Percentiles rank a stretch among this genome's conserved stretches.
These are phyloP conservation scores for Gigaspora rosea DNA, from an alignment of 192 early-diverging fungal species.

Conservation along the genomic window DNA sequence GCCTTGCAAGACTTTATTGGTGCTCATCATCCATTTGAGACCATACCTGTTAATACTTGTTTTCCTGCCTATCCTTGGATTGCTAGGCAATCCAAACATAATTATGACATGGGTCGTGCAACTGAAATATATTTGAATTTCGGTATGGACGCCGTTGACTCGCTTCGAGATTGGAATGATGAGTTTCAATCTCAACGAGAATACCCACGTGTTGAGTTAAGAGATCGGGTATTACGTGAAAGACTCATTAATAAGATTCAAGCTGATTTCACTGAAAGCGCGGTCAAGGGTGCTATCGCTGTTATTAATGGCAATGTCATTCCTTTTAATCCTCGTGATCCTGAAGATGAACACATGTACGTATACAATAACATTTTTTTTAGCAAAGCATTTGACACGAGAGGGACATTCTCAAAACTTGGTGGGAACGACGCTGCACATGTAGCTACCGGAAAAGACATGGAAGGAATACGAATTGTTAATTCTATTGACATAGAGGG, in stretches of 20 bases:
- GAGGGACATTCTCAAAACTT: constrained; percentile 77
- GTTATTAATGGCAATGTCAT: constrained; percentile 80
- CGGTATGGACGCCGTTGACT: constrained; percentile 62
- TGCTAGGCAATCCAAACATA: constrained; percentile 57
- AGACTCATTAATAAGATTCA: constrained; percentile 81
- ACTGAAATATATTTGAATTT: constrained; percentile 64
- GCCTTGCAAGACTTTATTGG: constrained; percentile 65
- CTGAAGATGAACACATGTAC: constrained; percentile 80
- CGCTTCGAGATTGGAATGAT: constrained; percentile 95
- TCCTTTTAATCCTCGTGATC: constrained; percentile 76
- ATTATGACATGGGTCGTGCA: constrained; percentile 64
- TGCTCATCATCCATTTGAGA: constrained; percentile 75
- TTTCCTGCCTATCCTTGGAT: constrained; percentile 83
- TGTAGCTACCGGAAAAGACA: constrained; percentile 92
- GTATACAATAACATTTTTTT: constrained; percentile 97
- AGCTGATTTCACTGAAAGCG: constrained; percentile 92
- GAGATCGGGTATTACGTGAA: constrained; percentile 86
- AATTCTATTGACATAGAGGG: constrained; percentile 75
- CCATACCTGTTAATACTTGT: constrained; percentile 68
- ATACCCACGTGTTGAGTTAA: constrained; percentile 71
- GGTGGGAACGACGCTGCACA: constrained; percentile 91
- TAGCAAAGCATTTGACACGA: constrained; percentile 84
- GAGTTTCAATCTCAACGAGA: constrained; percentile 89
- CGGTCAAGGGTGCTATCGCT: constrained; percentile 77
- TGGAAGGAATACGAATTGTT: constrained; percentile 83